phyloP scores from a whole-genome alignment of 345 rosid species.

The Lumnitzera littorea region DNA sequence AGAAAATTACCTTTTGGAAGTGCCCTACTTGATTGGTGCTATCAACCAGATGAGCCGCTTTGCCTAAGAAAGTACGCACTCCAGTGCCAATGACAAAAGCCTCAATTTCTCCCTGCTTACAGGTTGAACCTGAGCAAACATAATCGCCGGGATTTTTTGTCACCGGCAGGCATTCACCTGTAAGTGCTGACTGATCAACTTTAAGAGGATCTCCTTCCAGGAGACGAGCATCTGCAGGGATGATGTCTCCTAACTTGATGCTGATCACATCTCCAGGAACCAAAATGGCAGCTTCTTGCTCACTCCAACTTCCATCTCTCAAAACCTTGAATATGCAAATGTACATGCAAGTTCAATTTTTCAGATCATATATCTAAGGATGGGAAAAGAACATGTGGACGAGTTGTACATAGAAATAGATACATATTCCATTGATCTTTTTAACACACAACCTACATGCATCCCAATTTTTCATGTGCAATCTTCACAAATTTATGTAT shows the following conservation, averaged over 20 bases:
- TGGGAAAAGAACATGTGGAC: no score
- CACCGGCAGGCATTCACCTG: constrained; percentile 77
- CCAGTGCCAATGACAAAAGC: constrained; percentile 85
- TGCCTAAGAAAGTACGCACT: constrained; percentile 77
- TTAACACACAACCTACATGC: no score
- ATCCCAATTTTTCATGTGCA: no score
- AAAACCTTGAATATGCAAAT: constrained; percentile 34
- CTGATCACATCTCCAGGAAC: constrained; percentile 78
- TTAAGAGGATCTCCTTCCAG: constrained; percentile 78
- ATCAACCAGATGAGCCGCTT: constrained; percentile 86
- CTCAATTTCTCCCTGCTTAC: constrained; percentile 88
- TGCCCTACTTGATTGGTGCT: constrained; percentile 75
- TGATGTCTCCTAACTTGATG: constrained; percentile 71
- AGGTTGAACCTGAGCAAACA: constrained; percentile 74
- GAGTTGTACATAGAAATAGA: no score
- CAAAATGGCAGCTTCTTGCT: constrained; percentile 70
- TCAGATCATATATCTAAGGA: background rate
- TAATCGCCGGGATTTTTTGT: constrained; percentile 65
- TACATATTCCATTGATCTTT: no score
- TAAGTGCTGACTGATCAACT: constrained; percentile 74
- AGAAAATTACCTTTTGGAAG: constrained; percentile 50
- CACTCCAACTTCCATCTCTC: constrained; percentile 67
- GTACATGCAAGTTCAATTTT: background rate
- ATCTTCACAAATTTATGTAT: no score
- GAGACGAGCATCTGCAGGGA: constrained; percentile 90